A percentile compares a stretch with the other conserved stretches of the same genome.
Evolutionary conservation across 345 rosid genomes (phyloP).

Genomic region (Eucalyptus sp.): DNA sequence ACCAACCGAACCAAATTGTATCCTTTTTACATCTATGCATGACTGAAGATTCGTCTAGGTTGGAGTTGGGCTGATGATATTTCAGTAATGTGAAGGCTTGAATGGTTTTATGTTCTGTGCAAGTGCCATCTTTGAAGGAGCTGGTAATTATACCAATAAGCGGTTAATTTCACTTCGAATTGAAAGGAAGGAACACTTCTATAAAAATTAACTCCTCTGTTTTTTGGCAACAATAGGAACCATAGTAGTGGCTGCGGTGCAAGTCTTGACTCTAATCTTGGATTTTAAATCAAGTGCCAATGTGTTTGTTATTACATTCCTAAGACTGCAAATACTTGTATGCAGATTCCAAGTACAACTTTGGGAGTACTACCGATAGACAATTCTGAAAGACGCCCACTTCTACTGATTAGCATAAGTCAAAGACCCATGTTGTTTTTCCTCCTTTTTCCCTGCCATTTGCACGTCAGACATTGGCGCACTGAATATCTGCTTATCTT

Average conservation of each 20-base stretch:
- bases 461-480: neutral
- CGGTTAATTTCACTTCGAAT: neutral
- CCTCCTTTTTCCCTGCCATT: neutral
- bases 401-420: slow-evolving; percentile 7
- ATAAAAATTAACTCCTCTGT: neutral
- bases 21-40: neutral
- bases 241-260: slow-evolving; percentile 5
- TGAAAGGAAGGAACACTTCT: neutral
- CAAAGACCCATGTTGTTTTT: neutral
- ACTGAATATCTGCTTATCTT: neutral
- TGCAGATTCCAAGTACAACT: slow-evolving; percentile 6
- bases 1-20: neutral
- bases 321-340: neutral
- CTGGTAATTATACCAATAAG: slow-evolving; percentile 5
- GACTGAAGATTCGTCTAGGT: neutral
- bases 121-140: slow-evolving; percentile 9
- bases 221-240: slow-evolving; percentile 14
- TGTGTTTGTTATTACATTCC: neutral
- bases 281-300: neutral
- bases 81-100: slow-evolving; percentile 28
- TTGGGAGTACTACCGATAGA: slow-evolving; percentile 10
- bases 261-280: neutral
- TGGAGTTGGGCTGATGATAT: slow-evolving; percentile 26
- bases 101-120: slow-evolving; percentile 22
- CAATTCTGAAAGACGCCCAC: slow-evolving; percentile 6